Percentiles rank a stretch among this genome's conserved stretches.
Evolutionary conservation across 1,284 basidiomycete genomes (phyloP).

Genomic region (Sanguinoderma infundibulare): DNA sequence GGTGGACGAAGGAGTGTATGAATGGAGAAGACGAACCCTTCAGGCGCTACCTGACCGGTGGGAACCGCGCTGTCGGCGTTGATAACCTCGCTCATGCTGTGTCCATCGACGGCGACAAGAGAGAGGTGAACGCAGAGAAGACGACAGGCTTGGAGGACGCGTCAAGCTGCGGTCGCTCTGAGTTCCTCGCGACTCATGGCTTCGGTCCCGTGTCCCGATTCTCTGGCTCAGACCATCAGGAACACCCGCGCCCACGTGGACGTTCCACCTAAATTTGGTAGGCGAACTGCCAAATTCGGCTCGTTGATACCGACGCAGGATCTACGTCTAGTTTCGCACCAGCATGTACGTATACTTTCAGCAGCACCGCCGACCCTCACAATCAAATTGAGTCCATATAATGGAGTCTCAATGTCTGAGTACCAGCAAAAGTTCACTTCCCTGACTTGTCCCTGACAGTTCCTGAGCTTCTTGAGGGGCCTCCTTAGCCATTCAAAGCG

Average conservation of each 20-base stretch:
- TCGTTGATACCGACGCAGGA: neutral
- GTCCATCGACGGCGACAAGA: neutral
- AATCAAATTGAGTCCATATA: too few relatives aligned
- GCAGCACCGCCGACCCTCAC: neutral
- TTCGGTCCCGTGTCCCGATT: too few relatives aligned
- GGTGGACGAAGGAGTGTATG: neutral
- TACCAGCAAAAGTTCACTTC: too few relatives aligned
- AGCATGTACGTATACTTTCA: neutral
- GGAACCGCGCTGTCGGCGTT: neutral
- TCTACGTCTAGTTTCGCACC: neutral
- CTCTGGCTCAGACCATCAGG: neutral
- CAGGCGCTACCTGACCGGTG: neutral
- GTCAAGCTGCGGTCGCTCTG: neutral
- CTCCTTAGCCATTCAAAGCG: too few relatives aligned
- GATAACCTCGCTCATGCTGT: conserved; percentile 14
- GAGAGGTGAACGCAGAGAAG: neutral
- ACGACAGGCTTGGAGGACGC: neutral
- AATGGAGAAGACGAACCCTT: conserved; percentile 6
- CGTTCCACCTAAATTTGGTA: neutral
- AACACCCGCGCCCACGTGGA: neutral
- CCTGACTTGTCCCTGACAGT: too few relatives aligned
- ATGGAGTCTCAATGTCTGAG: too few relatives aligned
- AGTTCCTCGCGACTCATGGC: too few relatives aligned
- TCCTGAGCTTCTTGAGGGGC: too few relatives aligned
- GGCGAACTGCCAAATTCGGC: neutral